Evolutionary conservation across 768 basidiomycete species (phyloP).

Genomic region (Hericium coralloides): DNA sequence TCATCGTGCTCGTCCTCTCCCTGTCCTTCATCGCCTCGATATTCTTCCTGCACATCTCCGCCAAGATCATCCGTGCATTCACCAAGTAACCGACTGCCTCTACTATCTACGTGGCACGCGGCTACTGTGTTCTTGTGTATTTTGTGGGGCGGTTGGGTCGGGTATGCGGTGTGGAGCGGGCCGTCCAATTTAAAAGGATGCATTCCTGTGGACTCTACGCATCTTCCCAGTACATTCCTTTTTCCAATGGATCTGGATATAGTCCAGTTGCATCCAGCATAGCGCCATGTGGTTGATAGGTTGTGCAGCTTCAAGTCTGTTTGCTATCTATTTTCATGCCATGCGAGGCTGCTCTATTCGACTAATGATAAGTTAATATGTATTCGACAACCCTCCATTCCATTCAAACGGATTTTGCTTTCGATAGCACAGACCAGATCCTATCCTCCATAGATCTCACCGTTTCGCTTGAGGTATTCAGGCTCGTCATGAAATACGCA

Average conservation of each 20-base stretch:
- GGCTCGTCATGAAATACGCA: slow-evolving; percentile 87
- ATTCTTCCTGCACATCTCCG: slow-evolving; percentile 97
- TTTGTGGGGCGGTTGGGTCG: background rate
- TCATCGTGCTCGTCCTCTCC: slow-evolving; percentile 92
- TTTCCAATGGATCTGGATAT: background rate
- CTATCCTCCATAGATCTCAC: slow-evolving; percentile 55
- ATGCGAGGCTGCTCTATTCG: too few relatives aligned
- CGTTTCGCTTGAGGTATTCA: slow-evolving; percentile 53
- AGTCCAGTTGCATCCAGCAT: background rate
- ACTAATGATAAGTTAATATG: background rate
- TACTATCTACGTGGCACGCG: background rate
- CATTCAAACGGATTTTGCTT: background rate
- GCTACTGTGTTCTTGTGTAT: background rate
- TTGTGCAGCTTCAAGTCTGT: background rate
- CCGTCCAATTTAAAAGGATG: background rate
- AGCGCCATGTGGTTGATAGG: background rate
- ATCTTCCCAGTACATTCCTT: background rate
- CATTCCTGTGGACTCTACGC: background rate
- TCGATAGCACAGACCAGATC: slow-evolving; percentile 32
- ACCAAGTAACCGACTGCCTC: slow-evolving; percentile 25
- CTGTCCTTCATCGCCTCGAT: slow-evolving; percentile 96
- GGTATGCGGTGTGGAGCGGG: background rate
- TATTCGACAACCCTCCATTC: background rate
- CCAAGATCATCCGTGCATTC: slow-evolving; percentile 87
- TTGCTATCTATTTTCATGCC: too few relatives aligned